Evolutionary conservation across 1,139 yeast species (phyloP).

Genomic region (Blastobotrys elegans): DNA sequence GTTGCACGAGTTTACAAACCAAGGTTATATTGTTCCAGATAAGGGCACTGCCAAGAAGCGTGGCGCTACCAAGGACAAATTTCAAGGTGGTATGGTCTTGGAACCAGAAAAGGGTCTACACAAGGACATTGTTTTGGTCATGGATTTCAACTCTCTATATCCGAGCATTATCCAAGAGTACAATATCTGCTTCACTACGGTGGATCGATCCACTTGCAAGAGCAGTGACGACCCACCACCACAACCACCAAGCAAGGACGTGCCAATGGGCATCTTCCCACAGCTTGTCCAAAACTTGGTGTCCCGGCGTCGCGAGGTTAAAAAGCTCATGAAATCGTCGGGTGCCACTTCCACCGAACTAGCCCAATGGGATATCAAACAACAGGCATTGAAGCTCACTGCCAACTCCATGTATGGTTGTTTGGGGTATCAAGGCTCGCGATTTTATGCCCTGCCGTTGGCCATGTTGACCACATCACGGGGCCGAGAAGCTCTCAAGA

Average conservation of each 20-base stretch:
- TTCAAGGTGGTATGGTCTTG: constrained; percentile 93
- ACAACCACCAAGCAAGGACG: constrained; percentile 55
- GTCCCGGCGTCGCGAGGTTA: constrained; percentile 88
- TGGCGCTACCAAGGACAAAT: constrained; percentile 52
- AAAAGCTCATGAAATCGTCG: constrained; percentile 74
- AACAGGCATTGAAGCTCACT: constrained; percentile 91
- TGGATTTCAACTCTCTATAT: constrained; percentile 97
- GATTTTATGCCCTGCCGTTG: constrained; percentile 93
- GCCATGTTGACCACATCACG: constrained; percentile 94
- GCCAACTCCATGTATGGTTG: constrained; percentile 99
- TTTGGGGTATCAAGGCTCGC: constrained; percentile 84
- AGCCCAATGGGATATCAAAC: constrained; percentile 76
- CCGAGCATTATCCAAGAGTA: constrained; percentile 97
- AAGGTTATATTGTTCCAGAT: constrained; percentile 84
- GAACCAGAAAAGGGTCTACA: constrained; percentile 96
- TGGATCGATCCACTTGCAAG: constrained; percentile 53
- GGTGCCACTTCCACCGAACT: constrained; percentile 56
- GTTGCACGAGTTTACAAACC: constrained; percentile 82
- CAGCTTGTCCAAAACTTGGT: constrained; percentile 78
- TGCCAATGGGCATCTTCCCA: constrained; percentile 79
- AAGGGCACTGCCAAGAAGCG: constrained; percentile 36
- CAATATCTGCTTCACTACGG: constrained; percentile 96
- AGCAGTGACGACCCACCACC: constrained; percentile 67
- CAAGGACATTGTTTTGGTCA: constrained; percentile 80
- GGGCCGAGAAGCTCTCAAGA: constrained; percentile 93